phyloP scores from a whole-genome alignment of 768 basidiomycete genomes.

The Agaricus sinodeliciosus region DNA sequence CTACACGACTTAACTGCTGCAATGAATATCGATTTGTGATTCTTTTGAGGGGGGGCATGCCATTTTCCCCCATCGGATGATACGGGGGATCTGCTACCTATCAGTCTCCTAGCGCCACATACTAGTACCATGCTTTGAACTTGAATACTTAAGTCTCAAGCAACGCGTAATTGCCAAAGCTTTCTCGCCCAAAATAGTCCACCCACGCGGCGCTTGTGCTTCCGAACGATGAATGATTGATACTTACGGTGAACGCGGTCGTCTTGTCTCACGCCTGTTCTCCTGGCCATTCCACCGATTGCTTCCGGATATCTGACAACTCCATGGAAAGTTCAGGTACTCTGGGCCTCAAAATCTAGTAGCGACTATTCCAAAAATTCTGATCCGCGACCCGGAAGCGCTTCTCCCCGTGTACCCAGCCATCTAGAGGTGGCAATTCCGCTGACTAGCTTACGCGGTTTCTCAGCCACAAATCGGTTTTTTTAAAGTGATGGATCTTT shows the following conservation, averaged over 20 bases:
- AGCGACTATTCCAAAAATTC: background rate
- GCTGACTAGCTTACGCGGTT: background rate
- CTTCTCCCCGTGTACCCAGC: constrained; percentile 8
- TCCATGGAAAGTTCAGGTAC: background rate
- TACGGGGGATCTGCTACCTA: background rate
- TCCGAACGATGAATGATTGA: background rate
- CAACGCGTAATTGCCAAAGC: background rate
- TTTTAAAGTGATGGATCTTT: background rate
- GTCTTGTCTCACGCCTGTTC: background rate
- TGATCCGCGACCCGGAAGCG: constrained; percentile 9
- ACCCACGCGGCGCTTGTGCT: background rate
- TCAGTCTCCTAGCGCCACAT: constrained; percentile 4
- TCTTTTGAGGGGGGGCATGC: too few relatives aligned
- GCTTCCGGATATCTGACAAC: background rate
- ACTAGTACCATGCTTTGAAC: background rate
- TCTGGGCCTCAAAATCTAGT: background rate
- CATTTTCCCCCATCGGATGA: too few relatives aligned
- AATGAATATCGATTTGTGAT: too few relatives aligned
- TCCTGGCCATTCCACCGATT: background rate
- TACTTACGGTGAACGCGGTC: background rate
- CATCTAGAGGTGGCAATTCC: constrained; percentile 4
- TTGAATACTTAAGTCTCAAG: background rate
- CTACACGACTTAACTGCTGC: too few relatives aligned
- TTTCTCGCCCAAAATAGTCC: background rate
- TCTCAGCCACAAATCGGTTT: background rate